Evolutionary conservation across 1,284 basidiomycete species (phyloP), one percentile per base, ranked within the genome.

Genomic region (Inonotus hispidus): DNA sequence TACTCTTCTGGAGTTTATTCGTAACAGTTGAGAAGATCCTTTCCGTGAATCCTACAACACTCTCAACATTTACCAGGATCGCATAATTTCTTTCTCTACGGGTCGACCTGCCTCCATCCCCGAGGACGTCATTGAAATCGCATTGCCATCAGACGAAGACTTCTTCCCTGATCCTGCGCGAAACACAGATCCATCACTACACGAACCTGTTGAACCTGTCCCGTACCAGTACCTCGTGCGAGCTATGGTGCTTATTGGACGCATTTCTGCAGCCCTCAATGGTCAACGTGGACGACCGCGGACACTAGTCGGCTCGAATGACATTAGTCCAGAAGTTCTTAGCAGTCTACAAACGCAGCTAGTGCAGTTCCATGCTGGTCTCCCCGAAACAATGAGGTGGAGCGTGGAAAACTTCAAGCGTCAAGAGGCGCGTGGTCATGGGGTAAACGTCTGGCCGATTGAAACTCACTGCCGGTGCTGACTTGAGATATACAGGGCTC

Each of bases 61-160:
- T 5, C 41, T 43, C 10, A 43, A 10, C 16, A 21, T 35, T 4
- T 55, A 3, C 39, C 32, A 68, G 68, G 76, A 77, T 65, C 71
- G 75, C 4, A 71, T 77, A n/a, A 66, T 77, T 3, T 71, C 75
- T 7, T 75, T 77, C 54, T 67, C 67, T 16, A 72, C 68, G 2
- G 71, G 71, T 7, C 64, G 71, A 29, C 71, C 74, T 1, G 68
- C 69, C 0, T 69, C 69, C 41, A 75, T 77, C 49, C 71, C 72
- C 2, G 76, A 76, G 63, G 75, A 75, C 50, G 71, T 74, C 38
- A 71, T 77, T 43, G 76, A 77, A 63, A 72, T 77, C 8, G 74
- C 75, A 8, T 62, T 77, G 7, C 76, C 76, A 0, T 65, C 66
- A 23, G 73, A 76, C 62, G 68, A 71, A 49, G 75, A 77, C 54